Conservation (phyloP, 768 basidiomycete genomes). For the Austroboletus festivus region DNA sequence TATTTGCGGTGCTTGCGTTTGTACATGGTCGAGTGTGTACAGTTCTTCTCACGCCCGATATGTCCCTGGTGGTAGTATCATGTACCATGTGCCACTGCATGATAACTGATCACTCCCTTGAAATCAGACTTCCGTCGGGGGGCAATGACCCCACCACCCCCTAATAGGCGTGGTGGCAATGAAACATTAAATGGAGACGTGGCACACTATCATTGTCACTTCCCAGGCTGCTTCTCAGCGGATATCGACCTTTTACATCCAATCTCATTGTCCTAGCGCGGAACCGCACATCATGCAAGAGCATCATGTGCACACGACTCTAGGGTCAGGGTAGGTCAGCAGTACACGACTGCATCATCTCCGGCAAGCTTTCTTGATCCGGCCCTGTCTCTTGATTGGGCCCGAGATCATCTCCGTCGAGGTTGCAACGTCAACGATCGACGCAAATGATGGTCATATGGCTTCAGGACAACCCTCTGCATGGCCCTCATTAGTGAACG, state of each 20-base stretch:
- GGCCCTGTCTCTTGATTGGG: not conserved
- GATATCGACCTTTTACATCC: not conserved
- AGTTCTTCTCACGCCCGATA: not conserved
- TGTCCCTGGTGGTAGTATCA: no score
- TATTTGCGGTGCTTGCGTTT: conserved; percentile 26
- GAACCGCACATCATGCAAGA: not conserved
- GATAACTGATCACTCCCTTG: no score
- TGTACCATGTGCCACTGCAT: no score
- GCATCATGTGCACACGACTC: not conserved
- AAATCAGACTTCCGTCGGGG: no score
- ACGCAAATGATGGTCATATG: not conserved
- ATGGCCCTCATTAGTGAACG: not conserved
- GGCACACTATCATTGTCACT: not conserved
- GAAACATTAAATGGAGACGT: not conserved
- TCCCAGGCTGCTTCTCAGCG: not conserved
- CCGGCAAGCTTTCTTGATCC: not conserved
- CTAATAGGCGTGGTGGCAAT: no score
- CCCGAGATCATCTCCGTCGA: no score
- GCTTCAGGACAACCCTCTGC: not conserved
- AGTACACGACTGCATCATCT: not conserved
- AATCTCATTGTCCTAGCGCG: not conserved
- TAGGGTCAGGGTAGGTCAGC: not conserved
- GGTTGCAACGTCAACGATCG: no score
- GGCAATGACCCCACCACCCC: no score
- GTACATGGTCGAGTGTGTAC: conserved; percentile 11